Percentiles rank a stretch among this genome's conserved stretches.
These are phyloP conservation scores for Synchytrium microbalum DNA, from an alignment of 371 early-diverging fungal genomes.

Conservation along the genomic window DNA sequence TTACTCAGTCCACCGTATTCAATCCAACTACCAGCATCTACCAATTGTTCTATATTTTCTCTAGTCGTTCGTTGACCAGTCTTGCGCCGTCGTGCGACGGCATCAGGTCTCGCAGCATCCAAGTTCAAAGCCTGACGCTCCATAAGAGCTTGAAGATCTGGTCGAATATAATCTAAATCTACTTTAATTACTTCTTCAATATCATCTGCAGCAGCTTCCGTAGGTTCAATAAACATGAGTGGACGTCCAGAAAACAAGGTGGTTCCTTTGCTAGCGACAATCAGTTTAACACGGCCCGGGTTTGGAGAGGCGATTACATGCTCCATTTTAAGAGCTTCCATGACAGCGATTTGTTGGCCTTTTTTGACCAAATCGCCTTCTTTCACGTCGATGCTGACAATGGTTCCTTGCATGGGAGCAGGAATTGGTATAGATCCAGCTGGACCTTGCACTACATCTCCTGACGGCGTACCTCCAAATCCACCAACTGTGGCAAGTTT, in stretches of 20 bases:
- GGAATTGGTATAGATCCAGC: no score
- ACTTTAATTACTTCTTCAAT: no score
- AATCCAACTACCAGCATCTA: slow-evolving; percentile 10
- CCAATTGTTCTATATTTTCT: slow-evolving; percentile 17
- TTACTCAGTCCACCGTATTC: slow-evolving; percentile 20
- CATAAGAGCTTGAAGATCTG: slow-evolving; percentile 12
- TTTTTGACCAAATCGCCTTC: slow-evolving; percentile 68
- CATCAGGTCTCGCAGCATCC: slow-evolving; percentile 11
- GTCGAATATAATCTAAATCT: slow-evolving; percentile 10
- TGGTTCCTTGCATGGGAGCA: slow-evolving; percentile 90
- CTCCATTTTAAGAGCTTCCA: slow-evolving; percentile 17
- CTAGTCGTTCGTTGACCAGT: slow-evolving; percentile 10
- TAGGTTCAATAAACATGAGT: no score
- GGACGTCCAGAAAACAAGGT: no score
- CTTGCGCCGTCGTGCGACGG: slow-evolving; percentile 10
- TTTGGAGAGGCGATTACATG: slow-evolving; percentile 8
- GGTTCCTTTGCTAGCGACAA: no score
- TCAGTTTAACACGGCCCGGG: background rate
- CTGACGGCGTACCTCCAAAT: no score
- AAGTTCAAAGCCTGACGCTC: background rate
- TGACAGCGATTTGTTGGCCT: slow-evolving; percentile 7
- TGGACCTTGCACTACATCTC: no score
- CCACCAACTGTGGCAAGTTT: no score
- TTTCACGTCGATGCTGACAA: slow-evolving; percentile 75
- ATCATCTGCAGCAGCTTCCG: no score